Conservation (phyloP, 176 grass and related monocot genomes). For the Paspalum vaginatum region DNA sequence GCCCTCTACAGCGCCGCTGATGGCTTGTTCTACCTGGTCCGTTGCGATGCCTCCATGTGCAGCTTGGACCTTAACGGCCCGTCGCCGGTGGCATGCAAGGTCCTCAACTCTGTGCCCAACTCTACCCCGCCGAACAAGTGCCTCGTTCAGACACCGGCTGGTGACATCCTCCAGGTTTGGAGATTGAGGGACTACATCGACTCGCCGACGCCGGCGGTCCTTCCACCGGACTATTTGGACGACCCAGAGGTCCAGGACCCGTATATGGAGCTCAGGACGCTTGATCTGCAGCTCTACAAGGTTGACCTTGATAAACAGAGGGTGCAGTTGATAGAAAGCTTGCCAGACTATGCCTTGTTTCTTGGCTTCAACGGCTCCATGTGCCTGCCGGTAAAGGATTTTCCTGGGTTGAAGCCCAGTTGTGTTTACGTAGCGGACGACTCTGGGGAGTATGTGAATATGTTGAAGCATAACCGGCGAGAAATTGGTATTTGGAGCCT, state of each 20-base stretch:
- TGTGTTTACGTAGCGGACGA: constrained; percentile 18
- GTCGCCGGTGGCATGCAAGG: background rate
- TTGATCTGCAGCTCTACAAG: background rate
- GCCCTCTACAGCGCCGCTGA: background rate
- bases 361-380: background rate
- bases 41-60: background rate
- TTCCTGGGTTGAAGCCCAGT: background rate
- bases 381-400: constrained; percentile 12
- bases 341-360: constrained; percentile 13
- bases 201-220: background rate
- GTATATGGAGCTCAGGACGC: background rate
- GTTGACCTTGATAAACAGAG: background rate
- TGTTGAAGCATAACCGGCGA: background rate
- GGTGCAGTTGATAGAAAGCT: background rate
- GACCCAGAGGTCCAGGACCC: background rate
- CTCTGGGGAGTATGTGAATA: background rate
- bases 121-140: background rate
- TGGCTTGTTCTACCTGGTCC: background rate
- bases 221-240: background rate
- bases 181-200: background rate
- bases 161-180: constrained; percentile 13
- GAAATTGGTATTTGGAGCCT: constrained; percentile 18
- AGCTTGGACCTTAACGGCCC: constrained; percentile 9
- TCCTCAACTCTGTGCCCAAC: rapidly evolving
- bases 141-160: background rate